Evolutionary conservation across 805 yeast species (phyloP), one percentile per base, ranked within the genome.

Genomic region (baker's yeast (Saccharomyces cerevisiae)): DNA sequence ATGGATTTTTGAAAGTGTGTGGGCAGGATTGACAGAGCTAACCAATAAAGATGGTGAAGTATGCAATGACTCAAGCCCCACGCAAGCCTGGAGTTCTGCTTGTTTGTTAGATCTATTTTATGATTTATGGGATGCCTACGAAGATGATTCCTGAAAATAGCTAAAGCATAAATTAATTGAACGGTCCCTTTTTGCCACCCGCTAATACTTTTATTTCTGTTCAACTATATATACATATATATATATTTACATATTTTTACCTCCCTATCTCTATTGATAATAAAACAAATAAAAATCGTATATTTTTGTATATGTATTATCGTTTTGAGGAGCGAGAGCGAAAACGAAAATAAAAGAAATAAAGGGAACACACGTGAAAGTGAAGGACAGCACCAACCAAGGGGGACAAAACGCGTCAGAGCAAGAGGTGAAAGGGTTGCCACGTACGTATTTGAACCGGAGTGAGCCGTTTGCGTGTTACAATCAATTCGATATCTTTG

Each of bases 41-140:
- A 89, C 98, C 2, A 89, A 92, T 65, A 89, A 87, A 70, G 84
- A 86, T 62, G 98, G 98, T 1, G 84, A 75, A 30, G 62, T 82
- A 9, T 92, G 99, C 68, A 64, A 67, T 17, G 98, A 94, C 69
- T 88, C 96, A 1, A 87, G 96, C 59, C 97, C 97, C 2, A 85
- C 97, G 0, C 99, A 92, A 69, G 97, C 98, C 0, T 92, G 99
- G 99, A 88, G 96, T 66, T 73, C 92, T 0, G 84, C 94, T 2
- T 88, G 97, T 63, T 70, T 94, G 55, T 69, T 92, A 31, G 98
- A 92, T 68, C 72, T 92, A 52, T 87, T 81, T 68, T 77, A 78
- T 58, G 96, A 89, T 63, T 68, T 81, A 27, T 81, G 81, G 80
- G 53, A 48, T 22, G 50, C 61, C 8, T 59, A 59, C 36, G 57